These are phyloP conservation scores for Chlamydomonas incerta DNA, from an alignment of 139 green algal species.

Conservation along the genomic window DNA sequence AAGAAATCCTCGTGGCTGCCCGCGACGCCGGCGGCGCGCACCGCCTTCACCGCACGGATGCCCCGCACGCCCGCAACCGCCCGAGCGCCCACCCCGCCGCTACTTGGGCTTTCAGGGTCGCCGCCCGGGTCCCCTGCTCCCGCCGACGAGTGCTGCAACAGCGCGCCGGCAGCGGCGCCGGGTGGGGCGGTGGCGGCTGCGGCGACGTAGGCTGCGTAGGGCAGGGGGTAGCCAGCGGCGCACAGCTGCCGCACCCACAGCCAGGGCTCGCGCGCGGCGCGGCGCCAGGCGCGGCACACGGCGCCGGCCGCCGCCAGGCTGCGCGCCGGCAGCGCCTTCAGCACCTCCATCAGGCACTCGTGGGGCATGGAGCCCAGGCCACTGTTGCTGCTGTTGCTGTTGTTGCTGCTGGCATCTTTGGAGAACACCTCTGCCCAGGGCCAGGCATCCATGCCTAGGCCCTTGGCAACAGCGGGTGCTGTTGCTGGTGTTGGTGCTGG, in stretches of 20 bases:
- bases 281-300: constrained; percentile 22
- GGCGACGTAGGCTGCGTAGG: neutral
- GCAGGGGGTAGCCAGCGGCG: constrained; percentile 7
- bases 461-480: no score
- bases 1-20: constrained; percentile 29
- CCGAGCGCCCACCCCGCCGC: neutral
- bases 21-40: neutral
- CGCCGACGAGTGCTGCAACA: neutral
- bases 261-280: constrained; percentile 19
- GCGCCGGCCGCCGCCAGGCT: neutral
- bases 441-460: no score
- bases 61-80: constrained; percentile 31
- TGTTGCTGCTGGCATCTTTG: no score
- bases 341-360: constrained; percentile 21
- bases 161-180: neutral
- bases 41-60: constrained; percentile 13
- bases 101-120: neutral
- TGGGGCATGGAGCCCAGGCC: neutral
- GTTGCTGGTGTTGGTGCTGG: no score
- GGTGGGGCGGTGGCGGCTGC: neutral
- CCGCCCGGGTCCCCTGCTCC: neutral
- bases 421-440: no score
- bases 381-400: neutral
- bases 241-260: constrained; percentile 39
- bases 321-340: constrained; percentile 5